Evolutionary conservation across 129 eudicot genomes (phyloP).

Genomic region (Glebionis coronaria): DNA sequence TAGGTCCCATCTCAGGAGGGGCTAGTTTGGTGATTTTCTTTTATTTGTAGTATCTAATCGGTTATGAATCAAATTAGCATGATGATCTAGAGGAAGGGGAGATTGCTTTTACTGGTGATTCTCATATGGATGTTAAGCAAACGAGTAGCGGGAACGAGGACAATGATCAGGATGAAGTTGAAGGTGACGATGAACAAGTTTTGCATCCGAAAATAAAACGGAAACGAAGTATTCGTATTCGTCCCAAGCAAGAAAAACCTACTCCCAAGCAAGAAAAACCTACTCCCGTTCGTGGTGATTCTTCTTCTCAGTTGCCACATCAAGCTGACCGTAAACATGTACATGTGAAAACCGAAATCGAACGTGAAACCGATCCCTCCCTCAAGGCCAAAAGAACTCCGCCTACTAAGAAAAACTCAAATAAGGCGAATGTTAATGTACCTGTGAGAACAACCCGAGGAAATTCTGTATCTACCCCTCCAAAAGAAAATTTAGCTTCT

Average conservation of each 20-base stretch:
- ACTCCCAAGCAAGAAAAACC: conserved; percentile 30
- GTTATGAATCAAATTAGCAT: conserved; percentile 35
- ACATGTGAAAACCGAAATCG: conserved; percentile 25
- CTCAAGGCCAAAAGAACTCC: conserved; percentile 48
- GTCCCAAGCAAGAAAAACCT: conserved; percentile 48
- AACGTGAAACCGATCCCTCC: conserved; percentile 38
- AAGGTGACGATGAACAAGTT: conserved; percentile 93
- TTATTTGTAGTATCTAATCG: conserved; percentile 5
- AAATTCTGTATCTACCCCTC: conserved; percentile 37
- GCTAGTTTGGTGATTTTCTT: too few species aligned
- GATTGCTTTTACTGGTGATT: conserved; percentile 80
- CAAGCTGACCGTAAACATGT: conserved; percentile 45
- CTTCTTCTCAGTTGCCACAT: conserved; percentile 54
- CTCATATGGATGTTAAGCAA: conserved; percentile 69
- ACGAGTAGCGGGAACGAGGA: conserved; percentile 91
- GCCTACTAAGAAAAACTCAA: conserved; percentile 48
- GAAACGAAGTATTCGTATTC: conserved; percentile 75
- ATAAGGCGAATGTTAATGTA: conserved; percentile 37
- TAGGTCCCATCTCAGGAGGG: too few species aligned
- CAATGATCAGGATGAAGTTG: conserved; percentile 91
- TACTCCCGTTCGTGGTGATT: conserved; percentile 44
- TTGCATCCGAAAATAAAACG: conserved; percentile 87
- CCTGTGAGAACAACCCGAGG: conserved; percentile 53
- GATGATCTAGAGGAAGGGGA: conserved; percentile 99
- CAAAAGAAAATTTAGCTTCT: conserved; percentile 47